These are phyloP conservation scores for Colletotrichum cordylinicola DNA, from an alignment of 2,329 filamentous ascomycete genomes.

Conservation along the genomic window DNA sequence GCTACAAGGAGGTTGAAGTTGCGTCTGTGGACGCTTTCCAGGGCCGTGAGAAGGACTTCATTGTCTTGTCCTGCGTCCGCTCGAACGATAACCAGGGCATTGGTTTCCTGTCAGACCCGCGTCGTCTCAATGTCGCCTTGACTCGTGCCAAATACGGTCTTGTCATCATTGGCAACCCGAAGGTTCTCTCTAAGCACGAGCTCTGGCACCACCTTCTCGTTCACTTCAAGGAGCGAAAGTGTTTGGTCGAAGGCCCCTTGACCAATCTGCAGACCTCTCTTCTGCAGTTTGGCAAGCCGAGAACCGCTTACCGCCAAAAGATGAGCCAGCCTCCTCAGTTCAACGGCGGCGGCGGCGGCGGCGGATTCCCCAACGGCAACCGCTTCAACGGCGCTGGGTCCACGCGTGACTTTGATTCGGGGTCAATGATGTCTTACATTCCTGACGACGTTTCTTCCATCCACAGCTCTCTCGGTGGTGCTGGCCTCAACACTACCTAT, in stretches of 20 bases:
- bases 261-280: slow-evolving; percentile 96
- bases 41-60: slow-evolving; percentile 98
- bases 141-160: slow-evolving; percentile 97
- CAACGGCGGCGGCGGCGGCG: slow-evolving; percentile 36
- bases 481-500: slow-evolving; percentile 81
- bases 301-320: slow-evolving; percentile 91
- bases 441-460: slow-evolving; percentile 97
- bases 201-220: slow-evolving; percentile 94
- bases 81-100: slow-evolving; percentile 99
- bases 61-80: slow-evolving; percentile 95
- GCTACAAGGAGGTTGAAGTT: slow-evolving; percentile 98
- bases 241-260: slow-evolving; percentile 92
- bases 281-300: slow-evolving; percentile 92
- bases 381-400: slow-evolving; percentile 29
- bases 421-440: slow-evolving; percentile 93
- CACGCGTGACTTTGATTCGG: slow-evolving; percentile 71
- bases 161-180: slow-evolving; percentile 96
- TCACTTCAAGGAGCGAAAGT: slow-evolving; percentile 97
- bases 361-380: slow-evolving; percentile 34
- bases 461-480: slow-evolving; percentile 89
- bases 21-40: slow-evolving; percentile 99
- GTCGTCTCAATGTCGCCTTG: slow-evolving; percentile 94
- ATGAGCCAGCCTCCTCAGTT: slow-evolving; percentile 77
- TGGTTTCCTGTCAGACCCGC: slow-evolving; percentile 96
- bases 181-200: slow-evolving; percentile 96